A percentile compares a stretch with the other conserved stretches of the same genome.
These are phyloP conservation scores for Salmacisia buchloeana DNA, from an alignment of 1,284 basidiomycete genomes.

Conservation along the genomic window DNA sequence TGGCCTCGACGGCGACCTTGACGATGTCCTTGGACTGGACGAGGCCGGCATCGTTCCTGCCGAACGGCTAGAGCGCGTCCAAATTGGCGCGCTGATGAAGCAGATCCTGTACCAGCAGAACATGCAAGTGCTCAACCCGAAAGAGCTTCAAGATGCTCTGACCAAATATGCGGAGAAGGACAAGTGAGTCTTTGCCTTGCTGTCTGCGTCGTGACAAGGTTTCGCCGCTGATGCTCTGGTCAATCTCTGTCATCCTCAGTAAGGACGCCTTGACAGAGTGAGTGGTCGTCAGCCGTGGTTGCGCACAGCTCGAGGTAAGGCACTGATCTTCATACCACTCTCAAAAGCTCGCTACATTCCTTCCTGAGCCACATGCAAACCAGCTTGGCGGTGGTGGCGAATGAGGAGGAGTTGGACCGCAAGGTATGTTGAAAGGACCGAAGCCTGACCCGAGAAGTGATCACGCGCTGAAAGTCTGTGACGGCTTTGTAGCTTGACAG, in stretches of 20 bases:
- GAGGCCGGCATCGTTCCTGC: conserved; percentile 15
- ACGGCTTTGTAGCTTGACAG: background rate
- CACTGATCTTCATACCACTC: background rate
- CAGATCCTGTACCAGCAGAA: conserved; percentile 38
- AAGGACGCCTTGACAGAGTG: background rate
- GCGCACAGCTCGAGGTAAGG: conserved; percentile 15
- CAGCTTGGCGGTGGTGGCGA: background rate
- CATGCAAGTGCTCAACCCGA: conserved; percentile 39
- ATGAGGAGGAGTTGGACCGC: background rate
- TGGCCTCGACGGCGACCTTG: too few species aligned
- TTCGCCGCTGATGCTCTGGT: conserved; percentile 13
- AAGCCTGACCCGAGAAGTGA: too few species aligned
- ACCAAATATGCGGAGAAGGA: conserved; percentile 47
- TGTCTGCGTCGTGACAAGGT: conserved; percentile 28
- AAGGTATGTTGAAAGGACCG: background rate
- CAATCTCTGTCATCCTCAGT: background rate
- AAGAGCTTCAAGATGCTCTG: conserved; percentile 37
- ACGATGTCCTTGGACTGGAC: conserved; percentile 11
- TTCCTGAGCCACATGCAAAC: background rate
- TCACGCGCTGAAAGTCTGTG: background rate
- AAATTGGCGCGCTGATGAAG: conserved; percentile 36
- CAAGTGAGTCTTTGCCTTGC: conserved; percentile 38
- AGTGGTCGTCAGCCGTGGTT: background rate
- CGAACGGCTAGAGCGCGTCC: conserved; percentile 34
- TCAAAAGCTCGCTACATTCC: background rate